These are phyloP conservation scores for Limnomonas spitsbergensis DNA, from an alignment of 139 green algal genomes.

Conservation along the genomic window DNA sequence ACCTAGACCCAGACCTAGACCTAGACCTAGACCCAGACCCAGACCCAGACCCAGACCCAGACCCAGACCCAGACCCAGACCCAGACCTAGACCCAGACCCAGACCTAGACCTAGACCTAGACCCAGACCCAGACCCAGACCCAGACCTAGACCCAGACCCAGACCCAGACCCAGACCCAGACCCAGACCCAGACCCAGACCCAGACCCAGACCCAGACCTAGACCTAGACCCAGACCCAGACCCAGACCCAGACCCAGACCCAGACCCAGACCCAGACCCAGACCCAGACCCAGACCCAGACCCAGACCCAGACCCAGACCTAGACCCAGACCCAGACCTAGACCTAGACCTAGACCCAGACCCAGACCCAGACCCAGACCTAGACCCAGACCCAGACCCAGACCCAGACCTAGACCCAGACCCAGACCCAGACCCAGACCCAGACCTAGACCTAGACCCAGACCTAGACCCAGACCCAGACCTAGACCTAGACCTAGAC, in stretches of 20 bases:
- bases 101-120: constrained; percentile 7
- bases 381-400: constrained; percentile 7
- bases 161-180: too few relatives aligned
- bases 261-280: too few relatives aligned
- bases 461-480: constrained; percentile 11
- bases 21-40: constrained; percentile 8
- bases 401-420: constrained; percentile 9
- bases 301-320: too few relatives aligned
- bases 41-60: constrained; percentile 13
- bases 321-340: too few relatives aligned
- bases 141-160: too few relatives aligned
- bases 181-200: too few relatives aligned
- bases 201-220: too few relatives aligned
- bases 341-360: too few relatives aligned
- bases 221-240: too few relatives aligned
- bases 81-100: constrained; percentile 10
- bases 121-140: too few relatives aligned
- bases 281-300: too few relatives aligned
- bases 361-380: constrained; percentile 12
- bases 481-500: constrained; percentile 4
- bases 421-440: constrained; percentile 10
- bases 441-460: constrained; percentile 8
- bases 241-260: too few relatives aligned
- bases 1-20: constrained; percentile 8
- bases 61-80: constrained; percentile 8